Percentiles rank a stretch among this genome's conserved stretches.
phyloP scores from a whole-genome alignment of 352 stramenopile genomes.

The Phytophthora rubi region DNA sequence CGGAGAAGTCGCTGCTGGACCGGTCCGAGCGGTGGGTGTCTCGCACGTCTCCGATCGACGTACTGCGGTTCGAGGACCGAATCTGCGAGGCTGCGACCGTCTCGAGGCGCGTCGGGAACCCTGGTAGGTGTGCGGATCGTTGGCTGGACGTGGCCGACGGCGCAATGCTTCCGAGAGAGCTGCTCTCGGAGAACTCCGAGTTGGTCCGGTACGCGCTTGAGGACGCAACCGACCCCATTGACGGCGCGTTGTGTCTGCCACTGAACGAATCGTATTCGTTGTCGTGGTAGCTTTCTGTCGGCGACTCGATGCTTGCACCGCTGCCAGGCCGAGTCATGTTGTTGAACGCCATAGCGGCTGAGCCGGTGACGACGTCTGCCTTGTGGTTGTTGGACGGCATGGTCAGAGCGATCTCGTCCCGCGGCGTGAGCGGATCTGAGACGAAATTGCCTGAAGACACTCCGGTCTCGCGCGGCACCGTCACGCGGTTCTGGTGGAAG shows the following conservation, averaged over 20 bases:
- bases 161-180: conserved; percentile 31
- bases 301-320: conserved; percentile 28
- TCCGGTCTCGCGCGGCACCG: conserved; percentile 30
- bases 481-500: conserved; percentile 57
- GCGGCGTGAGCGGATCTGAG: conserved; percentile 41
- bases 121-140: conserved; percentile 8
- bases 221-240: conserved; percentile 12
- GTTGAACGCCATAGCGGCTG: conserved; percentile 32
- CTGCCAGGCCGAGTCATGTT: conserved; percentile 12
- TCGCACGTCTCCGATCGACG: conserved; percentile 31
- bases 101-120: conserved; percentile 17
- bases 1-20: conserved; percentile 46
- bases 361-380: conserved; percentile 22
- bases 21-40: conserved; percentile 38
- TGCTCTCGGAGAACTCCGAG: conserved; percentile 30
- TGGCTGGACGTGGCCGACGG: conserved; percentile 20
- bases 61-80: conserved; percentile 19
- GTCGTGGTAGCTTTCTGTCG: conserved; percentile 30
- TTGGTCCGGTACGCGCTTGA: conserved; percentile 3
- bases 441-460: conserved; percentile 33
- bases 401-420: conserved; percentile 44
- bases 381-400: conserved; percentile 27
- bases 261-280: conserved; percentile 44
- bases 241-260: conserved; percentile 11
- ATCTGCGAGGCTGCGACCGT: conserved; percentile 22